These are phyloP conservation scores for Colletotrichum sp. DNA, from an alignment of 2,329 filamentous ascomycete genomes.

Conservation along the genomic window DNA sequence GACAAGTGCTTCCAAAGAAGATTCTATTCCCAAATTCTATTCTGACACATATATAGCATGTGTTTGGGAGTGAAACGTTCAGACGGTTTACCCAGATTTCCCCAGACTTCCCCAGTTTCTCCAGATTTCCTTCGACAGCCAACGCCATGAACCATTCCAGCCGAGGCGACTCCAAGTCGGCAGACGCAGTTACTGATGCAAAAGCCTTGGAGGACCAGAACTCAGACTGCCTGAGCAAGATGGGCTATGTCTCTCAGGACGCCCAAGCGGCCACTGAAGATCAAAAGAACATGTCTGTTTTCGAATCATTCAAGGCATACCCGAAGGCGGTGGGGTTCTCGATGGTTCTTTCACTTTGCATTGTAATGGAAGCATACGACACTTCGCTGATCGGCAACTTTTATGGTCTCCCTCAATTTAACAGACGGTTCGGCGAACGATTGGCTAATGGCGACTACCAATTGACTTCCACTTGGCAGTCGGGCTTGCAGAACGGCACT, in stretches of 20 bases:
- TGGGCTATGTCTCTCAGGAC: neutral
- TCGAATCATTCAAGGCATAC: slow-evolving; percentile 8
- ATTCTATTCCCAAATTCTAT: neutral
- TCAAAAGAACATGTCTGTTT: neutral
- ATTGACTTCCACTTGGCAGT: neutral
- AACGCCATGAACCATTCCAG: neutral
- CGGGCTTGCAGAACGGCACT: neutral
- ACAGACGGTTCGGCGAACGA: neutral
- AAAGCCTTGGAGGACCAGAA: neutral
- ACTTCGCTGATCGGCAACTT: slow-evolving; percentile 26
- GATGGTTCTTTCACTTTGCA: slow-evolving; percentile 25
- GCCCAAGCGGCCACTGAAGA: neutral
- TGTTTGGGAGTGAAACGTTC: neutral
- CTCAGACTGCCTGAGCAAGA: neutral
- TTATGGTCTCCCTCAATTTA: slow-evolving; percentile 28
- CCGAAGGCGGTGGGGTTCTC: slow-evolving; percentile 29
- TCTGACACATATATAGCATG: neutral
- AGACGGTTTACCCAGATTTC: neutral
- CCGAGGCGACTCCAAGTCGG: neutral
- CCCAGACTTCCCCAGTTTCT: neutral
- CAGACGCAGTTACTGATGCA: neutral
- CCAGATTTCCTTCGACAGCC: neutral
- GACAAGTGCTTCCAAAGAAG: neutral
- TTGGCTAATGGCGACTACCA: neutral
- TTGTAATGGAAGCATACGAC: slow-evolving; percentile 29